phyloP scores from a whole-genome alignment of 2,329 filamentous ascomycete genomes.

The Penicillium sp. region DNA sequence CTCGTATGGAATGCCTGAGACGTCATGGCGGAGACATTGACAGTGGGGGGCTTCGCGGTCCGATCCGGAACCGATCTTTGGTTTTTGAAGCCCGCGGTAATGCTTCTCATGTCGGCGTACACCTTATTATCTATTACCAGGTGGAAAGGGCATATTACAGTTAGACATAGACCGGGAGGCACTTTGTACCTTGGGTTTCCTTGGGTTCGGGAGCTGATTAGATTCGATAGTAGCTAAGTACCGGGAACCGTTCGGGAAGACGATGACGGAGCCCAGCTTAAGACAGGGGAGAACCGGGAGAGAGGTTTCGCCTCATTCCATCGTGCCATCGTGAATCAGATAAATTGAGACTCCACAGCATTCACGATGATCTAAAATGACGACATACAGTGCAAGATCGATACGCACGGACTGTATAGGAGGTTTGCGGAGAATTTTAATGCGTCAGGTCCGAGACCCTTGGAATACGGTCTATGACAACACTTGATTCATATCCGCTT shows the following conservation, averaged over 20 bases:
- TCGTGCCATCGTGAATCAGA: not conserved
- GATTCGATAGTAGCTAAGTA: not conserved
- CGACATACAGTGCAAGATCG: not conserved
- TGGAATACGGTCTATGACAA: not conserved
- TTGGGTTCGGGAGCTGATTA: not conserved
- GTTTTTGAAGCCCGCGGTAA: not conserved
- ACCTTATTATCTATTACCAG: not conserved
- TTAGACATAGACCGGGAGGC: not conserved
- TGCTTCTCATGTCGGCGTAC: not conserved
- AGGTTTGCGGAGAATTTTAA: not conserved
- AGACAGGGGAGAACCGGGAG: not conserved
- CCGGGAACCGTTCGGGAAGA: not conserved
- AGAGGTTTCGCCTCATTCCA: not conserved
- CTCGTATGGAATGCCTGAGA: constrained; percentile 1
- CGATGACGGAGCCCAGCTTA: not conserved
- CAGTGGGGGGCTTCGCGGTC: constrained; percentile 10
- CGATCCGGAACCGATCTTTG: constrained; percentile 16
- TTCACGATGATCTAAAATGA: not conserved
- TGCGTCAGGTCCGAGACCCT: not conserved
- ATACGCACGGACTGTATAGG: not conserved
- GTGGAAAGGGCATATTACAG: not conserved
- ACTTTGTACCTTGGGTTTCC: not conserved
- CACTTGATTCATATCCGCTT: not conserved
- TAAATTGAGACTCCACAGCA: not conserved
- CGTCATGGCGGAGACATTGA: constrained; percentile 9